Percentiles rank a stretch among this genome's conserved stretches.
These are phyloP conservation scores for Coemansia sp. DNA, from an alignment of 192 early-diverging fungal genomes.

Conservation along the genomic window DNA sequence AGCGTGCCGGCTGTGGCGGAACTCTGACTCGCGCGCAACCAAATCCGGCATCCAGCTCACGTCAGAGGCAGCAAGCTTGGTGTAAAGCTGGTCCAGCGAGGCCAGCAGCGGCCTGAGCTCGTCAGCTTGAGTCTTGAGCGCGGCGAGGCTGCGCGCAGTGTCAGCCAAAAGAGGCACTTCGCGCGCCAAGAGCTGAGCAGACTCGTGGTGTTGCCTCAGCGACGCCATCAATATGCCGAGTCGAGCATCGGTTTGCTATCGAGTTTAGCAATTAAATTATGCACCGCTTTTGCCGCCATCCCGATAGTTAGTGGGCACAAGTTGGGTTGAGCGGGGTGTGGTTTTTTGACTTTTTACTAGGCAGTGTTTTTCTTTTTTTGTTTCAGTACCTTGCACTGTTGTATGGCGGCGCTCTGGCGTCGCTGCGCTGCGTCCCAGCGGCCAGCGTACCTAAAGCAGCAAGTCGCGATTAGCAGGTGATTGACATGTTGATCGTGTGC, in stretches of 20 bases:
- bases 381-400: constrained; percentile 52
- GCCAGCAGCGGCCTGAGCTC: constrained; percentile 18
- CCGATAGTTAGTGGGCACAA: no score
- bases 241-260: constrained; percentile 35
- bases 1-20: constrained; percentile 26
- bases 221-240: constrained; percentile 6
- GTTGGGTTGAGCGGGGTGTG: no score
- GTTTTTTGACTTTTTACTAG: no score
- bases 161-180: constrained; percentile 23
- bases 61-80: constrained; percentile 21
- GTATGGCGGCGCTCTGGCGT: constrained; percentile 12
- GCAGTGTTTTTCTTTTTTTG: no score
- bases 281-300: no score
- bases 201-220: constrained; percentile 23
- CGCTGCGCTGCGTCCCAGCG: constrained; percentile 19
- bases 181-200: constrained; percentile 11
- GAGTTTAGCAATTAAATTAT: background rate
- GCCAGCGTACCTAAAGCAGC: constrained; percentile 38
- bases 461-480: background rate
- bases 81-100: constrained; percentile 26
- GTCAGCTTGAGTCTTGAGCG: constrained; percentile 19
- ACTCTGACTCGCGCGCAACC: constrained; percentile 24
- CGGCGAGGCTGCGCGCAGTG: constrained; percentile 18
- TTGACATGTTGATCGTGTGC: background rate
- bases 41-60: constrained; percentile 22